A percentile compares a stretch with the other conserved stretches of the same genome.
Conservation (phyloP, 208 protist species). For the Phytomonas francai region DNA sequence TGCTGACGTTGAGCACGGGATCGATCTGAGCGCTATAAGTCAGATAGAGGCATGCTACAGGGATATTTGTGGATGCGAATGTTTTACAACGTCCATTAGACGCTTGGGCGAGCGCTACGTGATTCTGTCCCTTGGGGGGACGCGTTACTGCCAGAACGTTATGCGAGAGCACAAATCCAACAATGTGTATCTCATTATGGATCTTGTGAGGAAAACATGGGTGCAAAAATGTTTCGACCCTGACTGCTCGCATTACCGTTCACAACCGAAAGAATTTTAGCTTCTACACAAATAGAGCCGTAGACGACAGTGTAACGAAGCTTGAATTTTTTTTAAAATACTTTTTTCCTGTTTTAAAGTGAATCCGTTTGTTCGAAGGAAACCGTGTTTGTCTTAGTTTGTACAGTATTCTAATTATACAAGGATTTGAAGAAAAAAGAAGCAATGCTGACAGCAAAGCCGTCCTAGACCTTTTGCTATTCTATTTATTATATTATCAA, state of each 20-base stretch:
- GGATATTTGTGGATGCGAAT: conserved; percentile 16
- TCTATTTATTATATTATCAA: neutral
- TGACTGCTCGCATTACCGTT: conserved; percentile 53
- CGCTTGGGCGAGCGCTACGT: conserved; percentile 23
- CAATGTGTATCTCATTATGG: conserved; percentile 65
- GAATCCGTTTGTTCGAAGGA: neutral
- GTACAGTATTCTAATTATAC: neutral
- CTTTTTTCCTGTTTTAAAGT: neutral
- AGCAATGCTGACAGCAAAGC: neutral
- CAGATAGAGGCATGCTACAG: conserved; percentile 20
- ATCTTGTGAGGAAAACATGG: conserved; percentile 26
- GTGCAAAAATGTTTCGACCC: conserved; percentile 84
- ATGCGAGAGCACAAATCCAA: conserved; percentile 74
- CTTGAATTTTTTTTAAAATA: too few relatives aligned
- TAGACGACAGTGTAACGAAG: too few relatives aligned
- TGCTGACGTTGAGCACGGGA: neutral
- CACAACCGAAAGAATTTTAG: conserved; percentile 8
- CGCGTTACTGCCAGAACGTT: conserved; percentile 65
- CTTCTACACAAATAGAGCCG: neutral
- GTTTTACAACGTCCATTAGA: conserved; percentile 17
- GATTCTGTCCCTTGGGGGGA: conserved; percentile 37
- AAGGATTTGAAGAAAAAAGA: neutral
- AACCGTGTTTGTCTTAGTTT: neutral
- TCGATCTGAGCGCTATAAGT: neutral
- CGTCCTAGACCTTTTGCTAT: neutral